These are phyloP conservation scores for Saccharomyces hybrid DNA, from an alignment of 1,139 yeast genomes.

Conservation along the genomic window DNA sequence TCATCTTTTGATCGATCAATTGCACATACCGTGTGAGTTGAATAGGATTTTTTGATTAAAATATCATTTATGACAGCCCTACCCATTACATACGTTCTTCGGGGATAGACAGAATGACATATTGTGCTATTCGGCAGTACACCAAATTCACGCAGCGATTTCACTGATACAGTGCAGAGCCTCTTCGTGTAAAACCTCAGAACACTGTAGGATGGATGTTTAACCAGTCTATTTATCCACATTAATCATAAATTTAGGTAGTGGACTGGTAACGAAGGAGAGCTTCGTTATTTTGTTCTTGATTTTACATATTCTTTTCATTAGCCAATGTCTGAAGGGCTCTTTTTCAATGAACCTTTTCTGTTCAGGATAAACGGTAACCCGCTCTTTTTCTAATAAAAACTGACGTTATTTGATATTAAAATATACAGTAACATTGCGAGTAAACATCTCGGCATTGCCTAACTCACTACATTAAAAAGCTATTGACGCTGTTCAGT, in stretches of 20 bases:
- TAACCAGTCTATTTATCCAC: background rate
- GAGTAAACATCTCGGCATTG: background rate
- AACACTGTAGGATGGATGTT: background rate
- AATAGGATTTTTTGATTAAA: background rate
- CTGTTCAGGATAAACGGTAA: background rate
- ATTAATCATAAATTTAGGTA: background rate
- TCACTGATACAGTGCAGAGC: background rate
- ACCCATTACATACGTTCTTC: background rate
- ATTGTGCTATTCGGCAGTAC: background rate
- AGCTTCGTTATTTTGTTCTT: background rate
- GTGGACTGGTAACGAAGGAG: background rate
- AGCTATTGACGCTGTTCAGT: constrained; percentile 54
- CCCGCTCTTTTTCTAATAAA: background rate
- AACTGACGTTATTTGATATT: background rate
- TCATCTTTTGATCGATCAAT: background rate
- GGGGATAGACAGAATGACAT: background rate
- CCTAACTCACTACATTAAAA: constrained; percentile 31
- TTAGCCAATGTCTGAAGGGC: background rate
- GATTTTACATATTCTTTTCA: background rate
- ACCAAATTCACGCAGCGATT: background rate
- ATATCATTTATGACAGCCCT: background rate
- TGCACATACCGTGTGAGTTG: background rate
- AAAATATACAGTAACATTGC: background rate
- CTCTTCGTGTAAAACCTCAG: background rate
- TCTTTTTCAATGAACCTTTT: background rate